phyloP scores from a whole-genome alignment of 2,329 filamentous ascomycete species.

The Penicillium polonicum region DNA sequence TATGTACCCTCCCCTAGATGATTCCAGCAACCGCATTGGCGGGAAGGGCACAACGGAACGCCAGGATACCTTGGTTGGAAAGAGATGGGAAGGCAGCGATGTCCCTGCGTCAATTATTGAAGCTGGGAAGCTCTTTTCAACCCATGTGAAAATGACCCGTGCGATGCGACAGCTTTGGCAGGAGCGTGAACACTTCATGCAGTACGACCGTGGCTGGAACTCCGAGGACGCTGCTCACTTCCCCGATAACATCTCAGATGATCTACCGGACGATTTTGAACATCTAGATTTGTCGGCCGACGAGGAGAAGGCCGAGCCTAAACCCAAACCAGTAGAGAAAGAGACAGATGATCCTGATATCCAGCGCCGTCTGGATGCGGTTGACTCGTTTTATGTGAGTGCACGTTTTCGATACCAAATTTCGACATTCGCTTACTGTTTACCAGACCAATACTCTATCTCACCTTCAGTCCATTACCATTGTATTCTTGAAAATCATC shows the following conservation, averaged over 20 bases:
- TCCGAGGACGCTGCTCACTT: slow-evolving; percentile 41
- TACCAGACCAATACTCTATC: slow-evolving; percentile 70
- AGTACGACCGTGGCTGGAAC: slow-evolving; percentile 88
- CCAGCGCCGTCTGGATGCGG: slow-evolving; percentile 62
- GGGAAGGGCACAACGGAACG: slow-evolving; percentile 81
- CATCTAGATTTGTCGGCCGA: slow-evolving; percentile 23
- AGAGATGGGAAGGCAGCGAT: slow-evolving; percentile 89
- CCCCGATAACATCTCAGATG: slow-evolving; percentile 31
- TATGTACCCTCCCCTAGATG: slow-evolving; percentile 90
- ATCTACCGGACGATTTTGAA: slow-evolving; percentile 45
- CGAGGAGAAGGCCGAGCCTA: slow-evolving; percentile 11
- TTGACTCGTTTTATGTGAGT: slow-evolving; percentile 85
- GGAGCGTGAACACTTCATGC: slow-evolving; percentile 85
- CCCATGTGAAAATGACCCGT: slow-evolving; percentile 84
- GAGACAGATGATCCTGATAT: slow-evolving; percentile 41
- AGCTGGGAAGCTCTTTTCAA: slow-evolving; percentile 87
- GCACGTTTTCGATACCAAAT: not conserved
- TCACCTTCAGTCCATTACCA: slow-evolving; percentile 86
- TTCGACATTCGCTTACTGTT: not conserved
- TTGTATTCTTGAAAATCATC: slow-evolving; percentile 86
- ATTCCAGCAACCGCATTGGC: slow-evolving; percentile 82
- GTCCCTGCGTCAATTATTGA: slow-evolving; percentile 91
- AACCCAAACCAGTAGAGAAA: slow-evolving; percentile 18
- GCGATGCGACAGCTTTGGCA: slow-evolving; percentile 94
- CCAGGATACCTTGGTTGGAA: slow-evolving; percentile 75